These are phyloP conservation scores for Pezicula neosporulosa DNA, from an alignment of 2,329 filamentous ascomycete genomes.

Conservation along the genomic window DNA sequence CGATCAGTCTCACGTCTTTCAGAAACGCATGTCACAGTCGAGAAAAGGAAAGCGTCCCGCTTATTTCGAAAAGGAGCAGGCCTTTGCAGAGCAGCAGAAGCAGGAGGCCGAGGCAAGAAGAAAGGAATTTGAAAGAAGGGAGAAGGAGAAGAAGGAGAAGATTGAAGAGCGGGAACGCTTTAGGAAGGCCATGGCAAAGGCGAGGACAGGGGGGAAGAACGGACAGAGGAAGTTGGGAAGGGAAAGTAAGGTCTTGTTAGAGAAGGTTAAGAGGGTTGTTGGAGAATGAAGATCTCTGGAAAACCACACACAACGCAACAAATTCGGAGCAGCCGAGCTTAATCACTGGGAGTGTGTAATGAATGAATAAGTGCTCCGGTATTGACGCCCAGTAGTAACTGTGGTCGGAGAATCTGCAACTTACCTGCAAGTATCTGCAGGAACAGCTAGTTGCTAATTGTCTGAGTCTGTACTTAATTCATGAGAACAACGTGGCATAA, in stretches of 20 bases:
- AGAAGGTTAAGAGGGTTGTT: conserved; percentile 53
- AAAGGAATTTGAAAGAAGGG: conserved; percentile 46
- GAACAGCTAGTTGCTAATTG: too few relatives aligned
- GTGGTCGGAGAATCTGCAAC: too few relatives aligned
- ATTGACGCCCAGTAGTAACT: too few relatives aligned
- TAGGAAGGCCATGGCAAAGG: conserved; percentile 43
- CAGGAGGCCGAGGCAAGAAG: conserved; percentile 51
- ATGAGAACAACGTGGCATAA: too few relatives aligned
- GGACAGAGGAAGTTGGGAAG: conserved; percentile 66
- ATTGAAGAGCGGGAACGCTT: conserved; percentile 54
- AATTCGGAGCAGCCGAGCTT: neutral
- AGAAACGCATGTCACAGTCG: neutral
- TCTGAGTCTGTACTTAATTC: too few relatives aligned
- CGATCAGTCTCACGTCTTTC: conserved; percentile 5
- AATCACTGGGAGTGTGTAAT: too few relatives aligned
- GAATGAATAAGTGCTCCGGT: too few relatives aligned
- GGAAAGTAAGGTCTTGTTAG: conserved; percentile 63
- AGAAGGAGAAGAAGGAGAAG: conserved; percentile 50
- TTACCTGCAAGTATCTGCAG: too few relatives aligned
- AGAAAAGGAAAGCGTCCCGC: conserved; percentile 18
- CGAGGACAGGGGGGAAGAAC: conserved; percentile 52
- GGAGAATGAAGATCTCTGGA: conserved; percentile 14
- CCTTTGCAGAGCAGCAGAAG: conserved; percentile 41
- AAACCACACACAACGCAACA: too few relatives aligned
- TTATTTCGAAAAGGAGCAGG: conserved; percentile 33